Percentiles rank a stretch among this genome's conserved stretches.
phyloP scores from a whole-genome alignment of 805 yeast genomes.

The Candida loeiensis region DNA sequence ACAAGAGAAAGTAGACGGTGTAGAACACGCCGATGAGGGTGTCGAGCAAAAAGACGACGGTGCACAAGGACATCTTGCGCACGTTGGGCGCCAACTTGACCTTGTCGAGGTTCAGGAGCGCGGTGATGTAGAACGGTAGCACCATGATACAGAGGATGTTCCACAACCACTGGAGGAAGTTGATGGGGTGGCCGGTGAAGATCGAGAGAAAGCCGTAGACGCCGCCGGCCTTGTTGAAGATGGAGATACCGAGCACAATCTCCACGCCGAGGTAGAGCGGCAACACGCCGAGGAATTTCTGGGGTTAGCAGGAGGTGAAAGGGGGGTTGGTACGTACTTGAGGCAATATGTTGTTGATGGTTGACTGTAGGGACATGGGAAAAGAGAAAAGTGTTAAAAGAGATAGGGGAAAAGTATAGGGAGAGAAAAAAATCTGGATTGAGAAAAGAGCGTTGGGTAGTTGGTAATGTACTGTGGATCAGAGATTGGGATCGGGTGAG shows the following conservation, averaged over 20 bases:
- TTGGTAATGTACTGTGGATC: too few species aligned
- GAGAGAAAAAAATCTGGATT: too few species aligned
- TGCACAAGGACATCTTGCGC: slow-evolving; percentile 58
- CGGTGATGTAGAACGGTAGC: slow-evolving; percentile 63
- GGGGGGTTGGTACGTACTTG: slow-evolving; percentile 9
- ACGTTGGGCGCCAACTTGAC: slow-evolving; percentile 47
- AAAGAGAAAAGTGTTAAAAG: too few species aligned
- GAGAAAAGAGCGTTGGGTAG: too few species aligned
- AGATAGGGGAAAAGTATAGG: too few species aligned
- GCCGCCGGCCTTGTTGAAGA: slow-evolving; percentile 87
- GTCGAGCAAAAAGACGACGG: slow-evolving; percentile 63
- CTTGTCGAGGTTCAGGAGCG: slow-evolving; percentile 37
- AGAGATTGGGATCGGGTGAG: too few species aligned
- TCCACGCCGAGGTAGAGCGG: slow-evolving; percentile 91
- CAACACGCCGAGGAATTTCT: slow-evolving; percentile 63
- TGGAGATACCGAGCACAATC: slow-evolving; percentile 65
- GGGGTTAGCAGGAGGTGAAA: slow-evolving; percentile 4
- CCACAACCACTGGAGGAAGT: slow-evolving; percentile 76
- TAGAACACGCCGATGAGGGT: slow-evolving; percentile 64
- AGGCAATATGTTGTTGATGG: slow-evolving; percentile 10
- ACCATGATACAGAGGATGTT: slow-evolving; percentile 62
- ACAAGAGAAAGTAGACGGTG: slow-evolving; percentile 67
- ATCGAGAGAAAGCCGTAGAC: slow-evolving; percentile 80
- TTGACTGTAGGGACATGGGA: slow-evolving; percentile 5
- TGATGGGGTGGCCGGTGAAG: slow-evolving; percentile 85